Conservation (phyloP, 768 basidiomycete species). For the Tricholomella constricta region DNA sequence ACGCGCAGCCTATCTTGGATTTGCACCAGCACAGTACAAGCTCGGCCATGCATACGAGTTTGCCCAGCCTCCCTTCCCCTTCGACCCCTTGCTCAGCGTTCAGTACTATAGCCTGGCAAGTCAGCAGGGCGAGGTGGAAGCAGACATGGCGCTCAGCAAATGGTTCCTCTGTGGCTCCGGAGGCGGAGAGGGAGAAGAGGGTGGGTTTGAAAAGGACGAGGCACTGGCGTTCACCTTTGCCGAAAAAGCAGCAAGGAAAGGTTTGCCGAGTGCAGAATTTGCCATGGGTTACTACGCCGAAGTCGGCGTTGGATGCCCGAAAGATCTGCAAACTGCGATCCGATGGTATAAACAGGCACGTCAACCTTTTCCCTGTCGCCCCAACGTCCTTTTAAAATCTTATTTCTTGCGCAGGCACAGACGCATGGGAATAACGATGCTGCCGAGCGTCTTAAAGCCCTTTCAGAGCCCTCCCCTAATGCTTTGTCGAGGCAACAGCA, state of each 20-base stretch:
- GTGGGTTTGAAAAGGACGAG: conserved; percentile 84
- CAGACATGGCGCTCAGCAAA: conserved; percentile 95
- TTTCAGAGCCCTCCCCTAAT: conserved; percentile 61
- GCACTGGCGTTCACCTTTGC: conserved; percentile 85
- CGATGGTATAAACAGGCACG: conserved; percentile 72
- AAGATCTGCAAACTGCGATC: conserved; percentile 62
- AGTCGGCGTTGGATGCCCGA: conserved; percentile 81
- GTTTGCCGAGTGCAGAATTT: conserved; percentile 83
- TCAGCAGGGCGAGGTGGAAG: conserved; percentile 86
- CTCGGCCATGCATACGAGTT: conserved; percentile 92
- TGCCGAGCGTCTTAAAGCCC: conserved; percentile 64
- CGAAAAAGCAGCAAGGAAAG: conserved; percentile 78
- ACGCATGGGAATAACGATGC: conserved; percentile 85
- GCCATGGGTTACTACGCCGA: conserved; percentile 96
- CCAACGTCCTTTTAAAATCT: background rate
- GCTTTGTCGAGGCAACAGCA: conserved; percentile 79
- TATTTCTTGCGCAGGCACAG: conserved; percentile 53
- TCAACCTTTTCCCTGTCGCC: background rate
- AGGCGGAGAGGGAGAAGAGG: conserved; percentile 31
- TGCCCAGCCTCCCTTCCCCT: conserved; percentile 79
- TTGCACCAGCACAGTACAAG: conserved; percentile 89
- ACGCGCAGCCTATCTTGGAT: conserved; percentile 81
- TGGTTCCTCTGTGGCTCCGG: conserved; percentile 93
- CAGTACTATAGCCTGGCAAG: conserved; percentile 87
- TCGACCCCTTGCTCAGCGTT: conserved; percentile 87